Evolutionary conservation across 768 basidiomycete species (phyloP), one percentile per base, ranked within the genome.

Genomic region (Asterophora lycoperdoides): DNA sequence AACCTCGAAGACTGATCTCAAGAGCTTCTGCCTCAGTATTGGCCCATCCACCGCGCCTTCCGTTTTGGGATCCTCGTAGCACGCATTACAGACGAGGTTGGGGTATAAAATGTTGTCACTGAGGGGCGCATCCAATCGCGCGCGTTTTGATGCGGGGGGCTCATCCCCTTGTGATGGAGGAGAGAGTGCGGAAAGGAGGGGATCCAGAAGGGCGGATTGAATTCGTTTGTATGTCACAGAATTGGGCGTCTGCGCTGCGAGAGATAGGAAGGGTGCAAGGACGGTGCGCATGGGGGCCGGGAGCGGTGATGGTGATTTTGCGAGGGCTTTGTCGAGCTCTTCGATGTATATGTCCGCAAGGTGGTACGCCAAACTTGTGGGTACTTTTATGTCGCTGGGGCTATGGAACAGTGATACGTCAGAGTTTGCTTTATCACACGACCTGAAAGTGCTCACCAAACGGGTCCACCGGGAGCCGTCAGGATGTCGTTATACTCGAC

Each of bases 291-390:
- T 54, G n/a, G 73, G 56, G 3, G 59, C 57, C 14, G 75, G 60
- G 28, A 71, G 69, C 3, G 69, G 66, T 13, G 78, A 66, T 13
- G 67, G 14, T 85, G 82, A 13, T 77, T 72, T 3, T 59, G 65
- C 67, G 26, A 81, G 59, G 3, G 71, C 80, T 60, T 81, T 92
- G 60, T 96, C 81, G 30, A 99, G 77, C 62, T 98, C 95, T 55
- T 90, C 86, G 11, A 94, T 64, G 64, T 90, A 96, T 40, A 97
- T 81, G 62, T 99, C 95, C 11, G 85, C 77, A 15, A 98, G 66
- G 64, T 99, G 95, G 60, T 85, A 93, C 18, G 82, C 73, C 15
- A 99, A 73, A 51, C 93, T 82, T 3, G 75, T 67, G 1, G 95
- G 91, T 1, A 93, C 83, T 39, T 83, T 80, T 14, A 69, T 71